Base-by-base conservation (phyloP, 306 rosid genomes). In the Quercus berberidifolia region DNA sequence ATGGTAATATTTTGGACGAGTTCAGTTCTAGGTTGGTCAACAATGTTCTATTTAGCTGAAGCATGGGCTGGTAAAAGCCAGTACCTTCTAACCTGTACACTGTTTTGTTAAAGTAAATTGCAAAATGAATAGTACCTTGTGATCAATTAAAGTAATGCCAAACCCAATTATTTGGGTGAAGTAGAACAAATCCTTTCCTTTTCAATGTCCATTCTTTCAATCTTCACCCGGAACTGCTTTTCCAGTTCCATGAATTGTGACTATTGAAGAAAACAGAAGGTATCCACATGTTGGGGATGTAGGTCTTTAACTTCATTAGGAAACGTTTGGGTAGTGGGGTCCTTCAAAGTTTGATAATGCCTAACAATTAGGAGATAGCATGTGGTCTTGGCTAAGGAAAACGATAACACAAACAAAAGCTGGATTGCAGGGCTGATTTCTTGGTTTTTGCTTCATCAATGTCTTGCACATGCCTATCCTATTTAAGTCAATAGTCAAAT, bases 331-430 rank as follows among this genome's bases (percentile, higher is more conserved):
- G 19, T 52, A 19, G 63, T 21, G 52, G 73, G 72, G 63, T 12
- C 76, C 52, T 14, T 6, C 5, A 10, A 13, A 49, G 54, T 49
- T 49, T 49, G 54, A 49, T 49, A 49, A 13, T 49, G 54, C 17
- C 54, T 49, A 49, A 49, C 1, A 33, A 20, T 5, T 55, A 25
- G 76, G 38, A 52, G 71, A 55, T 30, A 6, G 52, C 82, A 78
- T 74, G 82, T 71, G 82, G 76, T 38, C 33, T 69, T 28, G 74
- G 57, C 43, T 4, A 56, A 52, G 72, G 43, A 51, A 62, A 69
- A 68, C 35, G 74, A 46, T 35, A 56, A 56, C 17, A 11, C 20
- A 51, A 14, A 64, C 43, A 49, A 63, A 63, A 43, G 31, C 17
- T 12, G 4, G 28, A 63, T 49, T 76, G 46, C 60, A 11, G 38